These are phyloP conservation scores for Epicoccum sorghinum DNA, from an alignment of 2,329 filamentous ascomycete genomes.

Conservation along the genomic window DNA sequence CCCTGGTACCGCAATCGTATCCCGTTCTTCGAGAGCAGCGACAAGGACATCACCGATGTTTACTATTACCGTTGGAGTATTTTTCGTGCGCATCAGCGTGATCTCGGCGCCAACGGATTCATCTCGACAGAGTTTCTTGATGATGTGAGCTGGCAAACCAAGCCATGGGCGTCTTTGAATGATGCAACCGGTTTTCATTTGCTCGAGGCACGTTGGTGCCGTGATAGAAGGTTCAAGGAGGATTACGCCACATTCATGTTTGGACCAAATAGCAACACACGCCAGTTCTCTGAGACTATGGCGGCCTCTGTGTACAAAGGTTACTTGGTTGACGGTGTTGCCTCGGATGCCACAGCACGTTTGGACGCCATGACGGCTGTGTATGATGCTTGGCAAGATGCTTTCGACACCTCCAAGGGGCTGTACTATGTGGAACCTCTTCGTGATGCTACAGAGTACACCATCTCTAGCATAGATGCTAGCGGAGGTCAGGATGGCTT, in stretches of 20 bases:
- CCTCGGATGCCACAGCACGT: slow-evolving; percentile 36
- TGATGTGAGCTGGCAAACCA: slow-evolving; percentile 52
- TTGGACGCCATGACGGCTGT: slow-evolving; percentile 47
- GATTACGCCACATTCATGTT: slow-evolving; percentile 54
- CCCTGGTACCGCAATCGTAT: slow-evolving; percentile 50
- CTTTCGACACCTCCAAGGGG: slow-evolving; percentile 48
- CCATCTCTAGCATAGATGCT: slow-evolving; percentile 53
- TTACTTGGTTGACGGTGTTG: slow-evolving; percentile 52
- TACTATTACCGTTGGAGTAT: slow-evolving; percentile 56
- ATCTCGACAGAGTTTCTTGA: slow-evolving; percentile 56
- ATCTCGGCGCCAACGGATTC: slow-evolving; percentile 50
- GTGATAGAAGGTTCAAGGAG: slow-evolving; percentile 53
- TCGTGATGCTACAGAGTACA: slow-evolving; percentile 55
- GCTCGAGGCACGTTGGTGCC: slow-evolving; percentile 53
- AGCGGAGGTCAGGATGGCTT: slow-evolving; percentile 51
- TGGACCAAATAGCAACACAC: slow-evolving; percentile 47
- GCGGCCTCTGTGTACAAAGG: slow-evolving; percentile 49
- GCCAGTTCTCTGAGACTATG: slow-evolving; percentile 54
- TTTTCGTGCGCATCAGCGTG: slow-evolving; percentile 53
- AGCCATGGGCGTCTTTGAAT: slow-evolving; percentile 52
- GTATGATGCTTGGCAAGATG: slow-evolving; percentile 49
- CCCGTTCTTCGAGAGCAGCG: slow-evolving; percentile 50
- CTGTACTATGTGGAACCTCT: slow-evolving; percentile 54
- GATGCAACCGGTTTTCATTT: slow-evolving; percentile 55
- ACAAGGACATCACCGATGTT: slow-evolving; percentile 48